Conservation (phyloP, 2,329 filamentous ascomycete genomes). For the Chaetomium strumarium region DNA sequence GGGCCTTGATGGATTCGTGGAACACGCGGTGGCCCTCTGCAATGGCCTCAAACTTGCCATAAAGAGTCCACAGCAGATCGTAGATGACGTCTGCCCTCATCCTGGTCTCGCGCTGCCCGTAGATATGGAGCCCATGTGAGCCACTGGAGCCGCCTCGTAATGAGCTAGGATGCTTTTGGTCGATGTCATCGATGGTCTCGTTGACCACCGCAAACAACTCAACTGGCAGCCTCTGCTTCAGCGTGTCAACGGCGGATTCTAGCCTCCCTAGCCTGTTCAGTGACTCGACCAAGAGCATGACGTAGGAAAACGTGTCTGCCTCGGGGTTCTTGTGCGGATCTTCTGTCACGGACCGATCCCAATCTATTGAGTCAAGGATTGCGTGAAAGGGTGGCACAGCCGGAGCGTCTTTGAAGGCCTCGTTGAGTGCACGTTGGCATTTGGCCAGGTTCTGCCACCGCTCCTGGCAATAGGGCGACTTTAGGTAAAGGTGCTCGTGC, state of each 20-base stretch:
- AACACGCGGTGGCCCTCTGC: conserved; percentile 91
- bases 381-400: conserved; percentile 50
- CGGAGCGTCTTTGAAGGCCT: conserved; percentile 41
- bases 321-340: conserved; percentile 92
- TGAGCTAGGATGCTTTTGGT: conserved; percentile 84
- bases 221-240: conserved; percentile 88
- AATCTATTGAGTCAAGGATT: conserved; percentile 55
- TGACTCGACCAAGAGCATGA: conserved; percentile 79
- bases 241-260: conserved; percentile 78
- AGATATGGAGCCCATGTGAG: conserved; percentile 54
- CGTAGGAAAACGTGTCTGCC: conserved; percentile 90
- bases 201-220: conserved; percentile 92
- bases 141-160: conserved; percentile 52
- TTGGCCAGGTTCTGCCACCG: conserved; percentile 82
- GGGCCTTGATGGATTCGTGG: conserved; percentile 83
- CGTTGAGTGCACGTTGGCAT: conserved; percentile 43
- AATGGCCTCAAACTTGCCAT: conserved; percentile 95
- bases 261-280: conserved; percentile 83
- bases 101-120: conserved; percentile 64
- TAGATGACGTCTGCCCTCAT: conserved; percentile 80
- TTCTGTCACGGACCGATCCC: conserved; percentile 62
- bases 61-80: conserved; percentile 85
- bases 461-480: conserved; percentile 95
- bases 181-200: conserved; percentile 89
- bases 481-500: conserved; percentile 94